Evolutionary conservation across 2,329 filamentous ascomycete genomes (phyloP).

Genomic region (Neopestalotiopsis rosae): DNA sequence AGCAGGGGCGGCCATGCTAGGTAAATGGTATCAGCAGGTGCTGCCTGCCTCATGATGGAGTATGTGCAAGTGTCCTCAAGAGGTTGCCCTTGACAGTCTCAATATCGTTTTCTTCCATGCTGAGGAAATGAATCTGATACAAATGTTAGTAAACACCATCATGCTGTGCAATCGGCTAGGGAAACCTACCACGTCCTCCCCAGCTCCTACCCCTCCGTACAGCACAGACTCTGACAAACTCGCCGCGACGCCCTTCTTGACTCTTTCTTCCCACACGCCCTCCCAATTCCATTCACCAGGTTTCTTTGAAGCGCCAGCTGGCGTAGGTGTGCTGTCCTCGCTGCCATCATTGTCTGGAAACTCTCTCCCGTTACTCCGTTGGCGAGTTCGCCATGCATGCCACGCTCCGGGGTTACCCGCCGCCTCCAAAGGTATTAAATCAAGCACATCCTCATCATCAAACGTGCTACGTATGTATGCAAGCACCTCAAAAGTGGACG

Average conservation of each 20-base stretch:
- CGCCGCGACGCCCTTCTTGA: conserved; percentile 76
- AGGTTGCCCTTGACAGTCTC: conserved; percentile 65
- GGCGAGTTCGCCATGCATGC: conserved; percentile 87
- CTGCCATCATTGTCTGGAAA: conserved; percentile 23
- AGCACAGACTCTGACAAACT: conserved; percentile 82
- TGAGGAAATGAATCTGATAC: conserved; percentile 69
- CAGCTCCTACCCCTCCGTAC: conserved; percentile 67
- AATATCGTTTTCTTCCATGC: conserved; percentile 64
- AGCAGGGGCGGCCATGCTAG: neutral
- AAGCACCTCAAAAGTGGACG: conserved; percentile 71
- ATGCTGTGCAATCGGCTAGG: conserved; percentile 2
- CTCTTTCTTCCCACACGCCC: conserved; percentile 92
- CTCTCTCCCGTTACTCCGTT: conserved; percentile 54
- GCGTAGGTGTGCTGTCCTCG: conserved; percentile 26
- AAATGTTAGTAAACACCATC: neutral
- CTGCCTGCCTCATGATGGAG: neutral
- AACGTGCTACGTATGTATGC: conserved; percentile 85
- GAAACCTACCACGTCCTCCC: conserved; percentile 75
- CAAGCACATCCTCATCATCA: conserved; percentile 76
- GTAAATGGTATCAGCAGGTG: neutral
- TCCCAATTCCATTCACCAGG: conserved; percentile 98
- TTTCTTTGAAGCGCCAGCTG: conserved; percentile 44
- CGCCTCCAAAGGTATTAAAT: conserved; percentile 78
- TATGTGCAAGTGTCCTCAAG: conserved; percentile 45
- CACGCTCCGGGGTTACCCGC: conserved; percentile 91